Evolutionary conservation across 306 rosid species (phyloP), one percentile per base, ranked within the genome.

Genomic region (Macrotyloma uniflorum): DNA sequence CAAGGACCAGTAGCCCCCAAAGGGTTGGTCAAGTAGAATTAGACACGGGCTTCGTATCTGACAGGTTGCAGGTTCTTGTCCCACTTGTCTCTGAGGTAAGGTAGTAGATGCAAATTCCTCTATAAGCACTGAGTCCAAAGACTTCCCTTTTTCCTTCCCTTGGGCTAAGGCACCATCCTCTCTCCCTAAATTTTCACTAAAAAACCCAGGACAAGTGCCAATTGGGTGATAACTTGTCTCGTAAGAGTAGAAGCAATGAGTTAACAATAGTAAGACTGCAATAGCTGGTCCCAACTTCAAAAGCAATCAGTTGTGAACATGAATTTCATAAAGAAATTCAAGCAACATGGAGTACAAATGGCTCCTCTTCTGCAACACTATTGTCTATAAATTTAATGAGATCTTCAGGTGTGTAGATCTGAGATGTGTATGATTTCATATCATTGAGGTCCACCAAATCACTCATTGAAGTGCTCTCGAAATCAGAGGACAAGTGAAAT

Each of bases 371-470:
- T 38, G 79, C 54, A 53, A 87, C 46, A 68, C 79, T 73, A 47
- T 72, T 57, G 80, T 83, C 86, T 55, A 83, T 78, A 70, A 91
- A 89, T 57, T 55, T 79, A 70, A 87, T 77, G 45, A 95, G 97
- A 85, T 88, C 94, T 51, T 83, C 83, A 42, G 91, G 89, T 47
- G 81, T 72, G 73, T 83, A 85, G 77, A 89, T 42, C 40, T 64
- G 84, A 75, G 80, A 86, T 19, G 79, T n/a, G 55, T 26, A 76
- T 22, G 77, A 83, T 91, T 81, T 80, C 55, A 86, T 43, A 55
- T 83, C 12, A 66, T 32, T 5, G 72, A 79, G 77, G 51, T 73
- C 86, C 70, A 58, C 79, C 58, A 80, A 58, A 74, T 87, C 90
- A 59, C 81, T 54, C 63, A 67, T 50, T 55, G 80, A 66, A 83